A percentile compares a stretch with the other conserved stretches of the same genome.
Conservation (phyloP, 352 stramenopile species). For the Globisporangium abappressorium region DNA sequence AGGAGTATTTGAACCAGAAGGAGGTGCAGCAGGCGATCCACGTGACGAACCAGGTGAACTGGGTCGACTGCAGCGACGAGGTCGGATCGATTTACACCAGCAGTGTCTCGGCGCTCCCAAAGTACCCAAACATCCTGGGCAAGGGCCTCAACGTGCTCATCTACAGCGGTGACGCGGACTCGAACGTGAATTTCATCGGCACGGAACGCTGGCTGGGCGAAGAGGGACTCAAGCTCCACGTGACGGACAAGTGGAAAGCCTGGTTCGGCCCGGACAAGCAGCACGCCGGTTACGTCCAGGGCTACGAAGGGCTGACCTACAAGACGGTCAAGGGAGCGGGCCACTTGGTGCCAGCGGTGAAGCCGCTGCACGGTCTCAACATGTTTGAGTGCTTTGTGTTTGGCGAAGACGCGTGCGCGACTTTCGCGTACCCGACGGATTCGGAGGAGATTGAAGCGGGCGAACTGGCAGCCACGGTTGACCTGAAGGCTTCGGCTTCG, state of each 20-base stretch:
- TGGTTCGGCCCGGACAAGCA: conserved; percentile 39
- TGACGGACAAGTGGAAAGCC: not conserved
- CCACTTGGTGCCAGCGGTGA: conserved; percentile 81
- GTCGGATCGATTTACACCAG: not conserved
- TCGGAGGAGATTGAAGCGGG: conserved; percentile 45
- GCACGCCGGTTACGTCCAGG: conserved; percentile 80
- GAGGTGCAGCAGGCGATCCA: not conserved
- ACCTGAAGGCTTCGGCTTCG: not conserved
- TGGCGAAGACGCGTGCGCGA: conserved; percentile 42
- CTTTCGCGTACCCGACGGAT: conserved; percentile 52
- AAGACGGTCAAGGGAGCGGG: conserved; percentile 90
- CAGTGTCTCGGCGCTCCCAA: not conserved
- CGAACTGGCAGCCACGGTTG: not conserved
- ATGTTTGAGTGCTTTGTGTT: conserved; percentile 78
- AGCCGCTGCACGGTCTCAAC: conserved; percentile 57
- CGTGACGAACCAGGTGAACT: not conserved
- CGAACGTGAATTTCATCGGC: not conserved
- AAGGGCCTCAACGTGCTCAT: not conserved
- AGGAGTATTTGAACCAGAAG: not conserved
- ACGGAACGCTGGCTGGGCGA: not conserved
- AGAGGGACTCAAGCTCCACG: not conserved
- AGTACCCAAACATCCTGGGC: not conserved
- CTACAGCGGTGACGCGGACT: not conserved
- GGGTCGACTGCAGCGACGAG: not conserved
- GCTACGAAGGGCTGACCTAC: conserved; percentile 80